A percentile compares a stretch with the other conserved stretches of the same genome.
These are phyloP conservation scores for Dimargaris cristalligena DNA, from an alignment of 192 early-diverging fungal genomes.

Conservation along the genomic window DNA sequence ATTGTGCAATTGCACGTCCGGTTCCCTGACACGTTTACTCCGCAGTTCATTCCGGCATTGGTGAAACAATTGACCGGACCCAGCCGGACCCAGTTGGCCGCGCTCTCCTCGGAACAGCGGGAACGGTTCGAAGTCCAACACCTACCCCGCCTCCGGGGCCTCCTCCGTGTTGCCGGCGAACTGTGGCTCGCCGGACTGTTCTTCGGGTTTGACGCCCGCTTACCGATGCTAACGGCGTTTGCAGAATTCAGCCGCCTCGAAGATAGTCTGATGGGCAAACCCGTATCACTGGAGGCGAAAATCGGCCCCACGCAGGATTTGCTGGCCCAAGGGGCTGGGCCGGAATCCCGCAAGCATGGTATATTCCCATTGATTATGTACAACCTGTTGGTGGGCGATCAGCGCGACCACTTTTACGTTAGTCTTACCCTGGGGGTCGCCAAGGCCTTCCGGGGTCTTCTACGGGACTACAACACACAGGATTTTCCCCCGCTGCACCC, in stretches of 20 bases:
- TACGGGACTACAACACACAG: background rate
- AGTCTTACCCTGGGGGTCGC: constrained; percentile 19
- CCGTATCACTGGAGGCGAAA: background rate
- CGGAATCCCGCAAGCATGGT: background rate
- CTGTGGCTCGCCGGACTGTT: constrained; percentile 69
- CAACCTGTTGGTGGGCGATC: constrained; percentile 24
- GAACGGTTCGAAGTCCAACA: constrained; percentile 74
- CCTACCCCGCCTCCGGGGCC: constrained; percentile 40
- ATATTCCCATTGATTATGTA: constrained; percentile 14
- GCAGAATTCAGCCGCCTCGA: background rate
- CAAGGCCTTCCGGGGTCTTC: constrained; percentile 16
- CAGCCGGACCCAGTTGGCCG: constrained; percentile 33
- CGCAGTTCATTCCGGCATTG: constrained; percentile 41
- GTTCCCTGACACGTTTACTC: constrained; percentile 68
- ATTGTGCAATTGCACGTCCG: constrained; percentile 72
- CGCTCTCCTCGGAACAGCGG: constrained; percentile 51
- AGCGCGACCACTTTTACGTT: constrained; percentile 23
- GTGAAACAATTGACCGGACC: constrained; percentile 49
- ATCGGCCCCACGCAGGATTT: background rate
- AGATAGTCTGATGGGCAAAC: constrained; percentile 1
- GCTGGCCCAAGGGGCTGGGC: no score
- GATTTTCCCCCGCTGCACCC: constrained; percentile 1
- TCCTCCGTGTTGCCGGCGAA: constrained; percentile 59
- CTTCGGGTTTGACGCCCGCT: constrained; percentile 23
- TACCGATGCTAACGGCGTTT: constrained; percentile 5